phyloP scores from a whole-genome alignment of 495 filamentous ascomycete species.

The Margaritispora aquatica region DNA sequence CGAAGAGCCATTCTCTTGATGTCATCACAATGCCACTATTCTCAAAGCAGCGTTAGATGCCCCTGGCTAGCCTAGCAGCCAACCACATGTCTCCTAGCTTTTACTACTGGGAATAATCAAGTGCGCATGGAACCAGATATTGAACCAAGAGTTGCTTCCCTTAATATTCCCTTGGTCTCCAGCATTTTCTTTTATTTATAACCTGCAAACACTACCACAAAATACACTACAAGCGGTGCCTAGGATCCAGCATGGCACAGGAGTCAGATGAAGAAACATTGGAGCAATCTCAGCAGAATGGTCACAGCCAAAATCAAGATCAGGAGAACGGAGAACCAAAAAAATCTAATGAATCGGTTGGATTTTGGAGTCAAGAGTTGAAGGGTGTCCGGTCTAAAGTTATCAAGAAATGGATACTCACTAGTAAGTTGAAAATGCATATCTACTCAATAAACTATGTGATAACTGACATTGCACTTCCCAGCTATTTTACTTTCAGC shows the following conservation, averaged over 20 bases:
- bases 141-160: too few species aligned
- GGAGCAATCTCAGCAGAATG: not conserved
- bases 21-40: not conserved
- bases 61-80: not conserved
- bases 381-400: constrained; percentile 3
- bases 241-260: not conserved
- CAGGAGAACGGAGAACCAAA: constrained; percentile 6
- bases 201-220: too few species aligned
- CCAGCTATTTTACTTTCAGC: constrained; percentile 46
- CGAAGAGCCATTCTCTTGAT: not conserved
- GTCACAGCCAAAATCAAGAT: not conserved
- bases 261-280: not conserved
- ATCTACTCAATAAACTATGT: too few species aligned
- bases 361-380: constrained; percentile 16
- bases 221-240: too few species aligned
- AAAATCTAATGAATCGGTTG: not conserved
- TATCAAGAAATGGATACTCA: constrained; percentile 16
- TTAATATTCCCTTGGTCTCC: not conserved
- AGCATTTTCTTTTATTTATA: too few species aligned
- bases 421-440: constrained; percentile 5
- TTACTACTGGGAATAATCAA: too few species aligned
- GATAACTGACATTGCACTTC: not conserved
- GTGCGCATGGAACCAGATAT: not conserved
- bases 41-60: not conserved
- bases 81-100: not conserved